A percentile compares a stretch with the other conserved stretches of the same genome.
phyloP scores from a whole-genome alignment of 352 stramenopile genomes.

The Plasmopara halstedii region DNA sequence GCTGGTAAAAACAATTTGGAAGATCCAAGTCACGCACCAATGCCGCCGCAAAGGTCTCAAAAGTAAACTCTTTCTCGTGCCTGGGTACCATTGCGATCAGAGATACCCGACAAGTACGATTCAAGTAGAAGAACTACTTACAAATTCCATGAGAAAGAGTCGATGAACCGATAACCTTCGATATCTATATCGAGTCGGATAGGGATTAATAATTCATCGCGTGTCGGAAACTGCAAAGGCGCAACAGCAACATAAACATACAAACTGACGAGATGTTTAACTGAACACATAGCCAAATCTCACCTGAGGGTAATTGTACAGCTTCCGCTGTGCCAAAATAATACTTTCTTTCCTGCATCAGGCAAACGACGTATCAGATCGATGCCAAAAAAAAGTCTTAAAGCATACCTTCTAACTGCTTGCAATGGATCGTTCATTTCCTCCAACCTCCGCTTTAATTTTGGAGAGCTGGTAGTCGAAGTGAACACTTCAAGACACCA shows the following conservation, averaged over 20 bases:
- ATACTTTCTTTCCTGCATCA: slow-evolving; percentile 20
- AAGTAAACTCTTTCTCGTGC: slow-evolving; percentile 67
- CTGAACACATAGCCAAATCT: neutral
- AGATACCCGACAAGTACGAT: neutral
- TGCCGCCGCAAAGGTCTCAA: slow-evolving; percentile 62
- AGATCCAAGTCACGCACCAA: slow-evolving; percentile 65
- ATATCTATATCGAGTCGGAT: slow-evolving; percentile 73
- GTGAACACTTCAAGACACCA: slow-evolving; percentile 28
- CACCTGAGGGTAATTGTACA: slow-evolving; percentile 77
- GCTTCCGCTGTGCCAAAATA: slow-evolving; percentile 39
- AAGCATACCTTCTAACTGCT: slow-evolving; percentile 29
- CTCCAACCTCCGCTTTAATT: slow-evolving; percentile 61
- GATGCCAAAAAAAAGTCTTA: neutral
- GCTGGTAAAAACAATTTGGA: slow-evolving; percentile 64
- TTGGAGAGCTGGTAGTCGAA: slow-evolving; percentile 48
- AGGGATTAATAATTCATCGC: slow-evolving; percentile 46
- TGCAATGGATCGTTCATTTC: slow-evolving; percentile 39
- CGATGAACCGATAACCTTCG: slow-evolving; percentile 76
- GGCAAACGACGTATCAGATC: neutral
- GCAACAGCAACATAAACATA: neutral
- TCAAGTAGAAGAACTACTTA: slow-evolving; percentile 10
- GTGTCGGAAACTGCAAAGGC: slow-evolving; percentile 33
- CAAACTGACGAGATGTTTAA: too few species aligned
- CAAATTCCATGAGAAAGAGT: slow-evolving; percentile 77
- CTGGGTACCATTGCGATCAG: slow-evolving; percentile 11